Percentiles rank a stretch among this genome's conserved stretches.
These are phyloP conservation scores for Xanthoconium stramineum DNA, from an alignment of 768 basidiomycete species.

Conservation along the genomic window DNA sequence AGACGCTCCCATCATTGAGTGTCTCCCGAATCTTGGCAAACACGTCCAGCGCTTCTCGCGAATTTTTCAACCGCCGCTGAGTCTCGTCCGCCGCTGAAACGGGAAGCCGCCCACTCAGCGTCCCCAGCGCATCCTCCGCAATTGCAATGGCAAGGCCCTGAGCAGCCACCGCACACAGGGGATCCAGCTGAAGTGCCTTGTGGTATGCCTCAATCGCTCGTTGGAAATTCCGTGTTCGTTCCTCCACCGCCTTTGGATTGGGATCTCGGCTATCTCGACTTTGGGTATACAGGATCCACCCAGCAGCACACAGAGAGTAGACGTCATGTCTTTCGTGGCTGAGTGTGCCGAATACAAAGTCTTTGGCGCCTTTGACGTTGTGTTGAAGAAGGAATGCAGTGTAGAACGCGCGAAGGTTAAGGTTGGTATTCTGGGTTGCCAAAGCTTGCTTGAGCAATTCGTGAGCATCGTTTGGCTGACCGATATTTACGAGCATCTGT, in stretches of 20 bases:
- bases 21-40: slow-evolving; percentile 91
- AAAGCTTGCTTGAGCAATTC: slow-evolving; percentile 88
- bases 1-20: slow-evolving; percentile 78
- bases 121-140: slow-evolving; percentile 86
- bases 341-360: slow-evolving; percentile 86
- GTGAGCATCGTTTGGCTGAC: slow-evolving; percentile 79
- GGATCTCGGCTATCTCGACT: slow-evolving; percentile 80
- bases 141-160: slow-evolving; percentile 93
- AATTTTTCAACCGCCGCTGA: slow-evolving; percentile 63
- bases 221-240: slow-evolving; percentile 74
- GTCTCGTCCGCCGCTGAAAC: slow-evolving; percentile 58
- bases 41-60: slow-evolving; percentile 83
- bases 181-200: slow-evolving; percentile 82
- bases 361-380: slow-evolving; percentile 70
- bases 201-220: slow-evolving; percentile 90
- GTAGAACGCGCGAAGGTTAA: slow-evolving; percentile 91
- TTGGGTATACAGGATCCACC: slow-evolving; percentile 81
- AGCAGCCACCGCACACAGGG: slow-evolving; percentile 86
- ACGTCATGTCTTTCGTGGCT: slow-evolving; percentile 85
- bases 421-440: slow-evolving; percentile 68
- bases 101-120: slow-evolving; percentile 51
- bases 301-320: slow-evolving; percentile 88
- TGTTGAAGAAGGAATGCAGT: slow-evolving; percentile 88
- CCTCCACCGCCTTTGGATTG: slow-evolving; percentile 46
- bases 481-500: slow-evolving; percentile 66